Evolutionary conservation across 768 basidiomycete species (phyloP).

Genomic region (Mycena polygramma): DNA sequence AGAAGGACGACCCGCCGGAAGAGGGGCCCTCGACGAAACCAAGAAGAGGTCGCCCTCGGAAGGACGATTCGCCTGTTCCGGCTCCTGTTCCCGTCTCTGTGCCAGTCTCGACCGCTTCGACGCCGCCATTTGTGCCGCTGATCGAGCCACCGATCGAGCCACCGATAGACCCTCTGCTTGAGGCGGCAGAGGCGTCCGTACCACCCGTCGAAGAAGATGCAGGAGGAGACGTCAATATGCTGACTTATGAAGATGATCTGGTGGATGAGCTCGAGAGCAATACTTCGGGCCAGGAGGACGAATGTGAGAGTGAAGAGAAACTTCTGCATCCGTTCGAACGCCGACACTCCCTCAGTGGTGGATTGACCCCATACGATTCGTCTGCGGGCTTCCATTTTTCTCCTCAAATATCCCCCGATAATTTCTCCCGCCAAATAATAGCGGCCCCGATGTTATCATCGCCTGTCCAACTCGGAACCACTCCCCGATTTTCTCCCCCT

Average conservation of each 20-base stretch:
- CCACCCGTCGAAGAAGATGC: constrained; percentile 52
- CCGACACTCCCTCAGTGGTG: constrained; percentile 50
- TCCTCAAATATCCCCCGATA: constrained; percentile 10
- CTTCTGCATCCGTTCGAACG: constrained; percentile 60
- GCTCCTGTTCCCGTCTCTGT: background rate
- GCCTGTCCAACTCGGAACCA: background rate
- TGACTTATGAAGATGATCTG: constrained; percentile 39
- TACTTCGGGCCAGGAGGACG: constrained; percentile 57
- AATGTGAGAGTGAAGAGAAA: constrained; percentile 81
- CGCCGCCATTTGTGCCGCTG: constrained; percentile 1
- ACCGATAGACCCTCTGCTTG: background rate
- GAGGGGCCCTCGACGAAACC: constrained; percentile 19
- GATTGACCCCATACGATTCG: constrained; percentile 50
- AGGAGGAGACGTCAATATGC: constrained; percentile 51
- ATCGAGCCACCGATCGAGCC: constrained; percentile 19
- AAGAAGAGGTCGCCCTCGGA: constrained; percentile 39
- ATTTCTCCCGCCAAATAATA: background rate
- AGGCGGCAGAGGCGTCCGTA: background rate
- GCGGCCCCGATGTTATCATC: background rate
- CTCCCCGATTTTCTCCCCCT: background rate
- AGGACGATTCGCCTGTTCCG: constrained; percentile 32
- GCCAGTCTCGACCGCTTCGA: constrained; percentile 3
- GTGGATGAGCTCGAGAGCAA: constrained; percentile 52
- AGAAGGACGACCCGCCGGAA: constrained; percentile 29
- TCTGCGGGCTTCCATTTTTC: constrained; percentile 33